Evolutionary conservation across 2,329 filamentous ascomycete genomes (phyloP).

Genomic region (Colletotrichum sp.): DNA sequence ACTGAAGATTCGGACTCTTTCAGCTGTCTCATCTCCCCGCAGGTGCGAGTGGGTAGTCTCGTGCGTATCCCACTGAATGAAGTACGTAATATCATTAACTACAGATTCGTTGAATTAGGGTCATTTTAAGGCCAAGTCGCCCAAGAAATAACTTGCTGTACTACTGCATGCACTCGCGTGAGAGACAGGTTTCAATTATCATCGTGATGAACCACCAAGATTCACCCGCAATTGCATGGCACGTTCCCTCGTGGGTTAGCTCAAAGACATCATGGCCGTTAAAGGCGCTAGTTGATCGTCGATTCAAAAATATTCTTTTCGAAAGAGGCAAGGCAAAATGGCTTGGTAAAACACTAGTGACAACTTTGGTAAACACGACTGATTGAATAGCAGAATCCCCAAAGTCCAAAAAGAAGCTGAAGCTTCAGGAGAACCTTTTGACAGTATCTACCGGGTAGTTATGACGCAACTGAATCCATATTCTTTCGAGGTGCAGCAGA

Average conservation of each 20-base stretch:
- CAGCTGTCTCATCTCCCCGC: neutral
- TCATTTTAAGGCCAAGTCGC: neutral
- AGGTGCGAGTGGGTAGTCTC: neutral
- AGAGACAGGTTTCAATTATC: neutral
- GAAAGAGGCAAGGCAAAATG: neutral
- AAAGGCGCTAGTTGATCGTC: neutral
- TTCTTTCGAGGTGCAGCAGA: neutral
- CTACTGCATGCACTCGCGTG: neutral
- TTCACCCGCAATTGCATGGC: neutral
- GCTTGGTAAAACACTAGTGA: neutral
- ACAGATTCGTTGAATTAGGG: neutral
- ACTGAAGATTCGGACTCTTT: neutral
- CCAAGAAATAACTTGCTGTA: accelerated
- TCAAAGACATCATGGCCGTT: accelerated
- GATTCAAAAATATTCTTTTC: neutral
- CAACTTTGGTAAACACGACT: neutral
- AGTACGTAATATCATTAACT: neutral
- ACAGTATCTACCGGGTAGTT: neutral
- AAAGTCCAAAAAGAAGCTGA: neutral
- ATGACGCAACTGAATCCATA: neutral
- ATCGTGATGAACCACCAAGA: neutral
- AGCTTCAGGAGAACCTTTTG: neutral
- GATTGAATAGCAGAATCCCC: neutral
- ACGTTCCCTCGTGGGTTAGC: accelerated
- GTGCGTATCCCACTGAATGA: neutral